Conservation (phyloP, 371 early-diverging fungal species). For the Haplosporangium sp. region DNA sequence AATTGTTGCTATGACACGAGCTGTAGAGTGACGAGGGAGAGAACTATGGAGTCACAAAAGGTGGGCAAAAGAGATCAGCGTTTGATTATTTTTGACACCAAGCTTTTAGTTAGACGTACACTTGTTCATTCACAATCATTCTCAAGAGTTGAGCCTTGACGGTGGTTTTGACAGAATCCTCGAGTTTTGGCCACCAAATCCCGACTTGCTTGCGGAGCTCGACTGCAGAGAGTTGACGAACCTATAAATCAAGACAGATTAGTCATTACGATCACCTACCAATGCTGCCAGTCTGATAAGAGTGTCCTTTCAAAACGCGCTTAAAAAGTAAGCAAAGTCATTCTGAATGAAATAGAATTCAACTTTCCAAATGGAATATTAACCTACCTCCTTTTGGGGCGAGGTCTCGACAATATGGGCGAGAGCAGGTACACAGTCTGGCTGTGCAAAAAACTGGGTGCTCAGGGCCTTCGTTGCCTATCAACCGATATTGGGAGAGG, state of each 20-base stretch:
- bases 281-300: too few relatives aligned
- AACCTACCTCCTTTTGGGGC: conserved; percentile 61
- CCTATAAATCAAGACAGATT: conserved; percentile 40
- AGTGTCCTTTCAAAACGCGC: background rate
- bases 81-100: background rate
- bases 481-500: background rate
- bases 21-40: conserved; percentile 81
- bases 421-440: conserved; percentile 81
- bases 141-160: conserved; percentile 76
- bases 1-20: conserved; percentile 89
- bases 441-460: conserved; percentile 72
- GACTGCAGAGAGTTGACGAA: conserved; percentile 91
- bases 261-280: background rate
- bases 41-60: conserved; percentile 58
- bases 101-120: conserved; percentile 59
- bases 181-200: conserved; percentile 80
- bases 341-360: background rate
- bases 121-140: conserved; percentile 77
- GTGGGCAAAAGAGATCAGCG: background rate
- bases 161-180: conserved; percentile 61
- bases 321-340: background rate
- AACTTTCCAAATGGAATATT: too few relatives aligned
- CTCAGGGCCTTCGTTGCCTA: conserved; percentile 78
- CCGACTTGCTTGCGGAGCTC: conserved; percentile 87
- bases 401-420: conserved; percentile 73